Evolutionary conservation across 805 yeast species (phyloP), one percentile per base, ranked within the genome.

Genomic region (Barnettozyma wickerhamii): DNA sequence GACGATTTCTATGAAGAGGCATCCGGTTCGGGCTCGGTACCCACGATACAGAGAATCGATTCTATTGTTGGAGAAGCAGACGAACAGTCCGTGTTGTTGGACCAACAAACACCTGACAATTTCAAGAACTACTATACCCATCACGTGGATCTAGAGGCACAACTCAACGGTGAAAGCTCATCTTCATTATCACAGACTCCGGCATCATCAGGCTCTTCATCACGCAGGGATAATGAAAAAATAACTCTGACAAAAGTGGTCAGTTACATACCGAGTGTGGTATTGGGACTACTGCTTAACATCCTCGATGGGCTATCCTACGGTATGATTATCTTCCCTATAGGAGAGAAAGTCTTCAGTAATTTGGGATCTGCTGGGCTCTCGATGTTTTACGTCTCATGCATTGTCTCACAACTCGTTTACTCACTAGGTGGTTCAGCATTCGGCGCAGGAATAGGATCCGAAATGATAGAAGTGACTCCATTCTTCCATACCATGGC

Each of bases 401-500:
- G 96, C 24, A 74, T 93, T n/a, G 75, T 91, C 1, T 84, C 95
- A 0, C 99, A 93, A 60, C 64, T 89, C 48, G 85, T 88, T 6
- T 90, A 77, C 58, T 89, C 97, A 0, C 62, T 86, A 19, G 99
- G 99, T 13, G 95, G 95, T 1, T 86, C 96, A 13, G 84, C 86
- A 7, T 91, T 93, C 66, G 79, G 78, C 46, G 74, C 89, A 2
- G 96, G 95, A n/a, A 79, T 91, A 33, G 99, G 99, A 1, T 85
- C 96, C 4, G 98, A 93, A 64, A 93, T 93, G 99, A 93, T 93
- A 50, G 99, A 93, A 61, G 88, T 93, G n/a, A 95, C 96, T 2
- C 99, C 99, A 2, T 93, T 93, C 60, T 91, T 91, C 69, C 99
- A 93, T 57, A 74, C 95, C 3, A 90, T 93, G 95, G 97, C 97